These are phyloP conservation scores for Penicillium sp. DNA, from an alignment of 2,329 filamentous ascomycete species.

Conservation along the genomic window DNA sequence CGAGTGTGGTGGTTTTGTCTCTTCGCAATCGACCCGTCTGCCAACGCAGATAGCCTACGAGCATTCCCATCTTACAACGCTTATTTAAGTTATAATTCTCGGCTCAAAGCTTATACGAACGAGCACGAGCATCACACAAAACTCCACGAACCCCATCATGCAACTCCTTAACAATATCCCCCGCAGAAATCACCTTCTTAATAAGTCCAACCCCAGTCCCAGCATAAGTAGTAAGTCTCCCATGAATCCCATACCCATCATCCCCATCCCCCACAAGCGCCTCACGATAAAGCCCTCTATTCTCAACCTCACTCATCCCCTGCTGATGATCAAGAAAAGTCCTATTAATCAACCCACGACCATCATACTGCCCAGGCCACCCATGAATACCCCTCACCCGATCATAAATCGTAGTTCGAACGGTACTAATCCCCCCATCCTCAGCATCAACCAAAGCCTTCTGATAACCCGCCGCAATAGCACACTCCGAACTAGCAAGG, in stretches of 20 bases:
- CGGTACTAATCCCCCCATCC: constrained; percentile 58
- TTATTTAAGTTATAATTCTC: too few relatives aligned
- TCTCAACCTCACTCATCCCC: constrained; percentile 43
- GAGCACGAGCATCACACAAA: neutral
- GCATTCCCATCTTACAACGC: too few relatives aligned
- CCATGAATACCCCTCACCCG: constrained; percentile 57
- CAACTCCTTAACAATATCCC: constrained; percentile 45
- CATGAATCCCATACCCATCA: constrained; percentile 57
- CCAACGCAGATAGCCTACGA: too few relatives aligned
- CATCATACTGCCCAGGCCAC: constrained; percentile 64
- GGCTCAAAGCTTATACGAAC: neutral
- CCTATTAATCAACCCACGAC: constrained; percentile 61
- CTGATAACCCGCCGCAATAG: constrained; percentile 57
- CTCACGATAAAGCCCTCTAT: constrained; percentile 17
- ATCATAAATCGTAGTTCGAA: constrained; percentile 59
- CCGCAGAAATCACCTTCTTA: constrained; percentile 53
- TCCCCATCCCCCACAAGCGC: constrained; percentile 51
- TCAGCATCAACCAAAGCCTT: constrained; percentile 43
- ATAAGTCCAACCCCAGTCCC: constrained; percentile 66
- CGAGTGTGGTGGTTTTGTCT: too few relatives aligned
- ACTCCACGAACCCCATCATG: neutral
- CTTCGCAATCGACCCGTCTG: too few relatives aligned
- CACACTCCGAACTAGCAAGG: constrained; percentile 57
- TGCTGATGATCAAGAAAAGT: constrained; percentile 51
- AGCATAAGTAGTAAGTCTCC: constrained; percentile 65